phyloP scores from a whole-genome alignment of 2,329 filamentous ascomycete species.

The Hymenotorrendiella dingleyae region DNA sequence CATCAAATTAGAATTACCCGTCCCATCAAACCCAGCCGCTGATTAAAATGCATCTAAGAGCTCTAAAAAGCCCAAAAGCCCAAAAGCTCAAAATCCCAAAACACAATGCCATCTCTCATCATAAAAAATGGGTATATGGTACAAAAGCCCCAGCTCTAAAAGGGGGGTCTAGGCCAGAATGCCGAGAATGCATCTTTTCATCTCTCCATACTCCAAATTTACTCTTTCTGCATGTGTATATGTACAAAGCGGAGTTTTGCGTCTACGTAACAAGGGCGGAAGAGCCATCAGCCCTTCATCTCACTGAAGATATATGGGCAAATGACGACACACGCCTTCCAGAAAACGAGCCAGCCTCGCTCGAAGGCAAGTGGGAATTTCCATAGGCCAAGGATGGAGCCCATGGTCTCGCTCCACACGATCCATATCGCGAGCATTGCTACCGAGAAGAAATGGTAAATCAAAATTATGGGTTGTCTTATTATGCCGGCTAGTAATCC shows the following conservation, averaged over 20 bases:
- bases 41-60: no score
- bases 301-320: constrained; percentile 75
- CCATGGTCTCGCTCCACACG: constrained; percentile 38
- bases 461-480: constrained; percentile 67
- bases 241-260: no score
- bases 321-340: constrained; percentile 76
- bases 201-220: background rate
- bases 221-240: background rate
- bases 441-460: constrained; percentile 92
- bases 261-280: no score
- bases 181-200: background rate
- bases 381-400: constrained; percentile 42
- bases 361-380: constrained; percentile 60
- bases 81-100: no score
- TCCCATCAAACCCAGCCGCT: no score
- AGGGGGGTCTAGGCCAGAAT: background rate
- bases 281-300: constrained; percentile 32
- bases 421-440: constrained; percentile 82
- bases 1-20: no score
- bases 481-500: constrained; percentile 79
- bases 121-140: background rate
- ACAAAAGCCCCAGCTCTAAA: background rate
- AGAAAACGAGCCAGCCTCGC: constrained; percentile 65
- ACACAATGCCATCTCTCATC: no score
- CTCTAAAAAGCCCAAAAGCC: no score